Percentiles rank a stretch among this genome's conserved stretches.
Conservation (phyloP, 2,329 filamentous ascomycete genomes). For the Pseudocercospora fuligena region DNA sequence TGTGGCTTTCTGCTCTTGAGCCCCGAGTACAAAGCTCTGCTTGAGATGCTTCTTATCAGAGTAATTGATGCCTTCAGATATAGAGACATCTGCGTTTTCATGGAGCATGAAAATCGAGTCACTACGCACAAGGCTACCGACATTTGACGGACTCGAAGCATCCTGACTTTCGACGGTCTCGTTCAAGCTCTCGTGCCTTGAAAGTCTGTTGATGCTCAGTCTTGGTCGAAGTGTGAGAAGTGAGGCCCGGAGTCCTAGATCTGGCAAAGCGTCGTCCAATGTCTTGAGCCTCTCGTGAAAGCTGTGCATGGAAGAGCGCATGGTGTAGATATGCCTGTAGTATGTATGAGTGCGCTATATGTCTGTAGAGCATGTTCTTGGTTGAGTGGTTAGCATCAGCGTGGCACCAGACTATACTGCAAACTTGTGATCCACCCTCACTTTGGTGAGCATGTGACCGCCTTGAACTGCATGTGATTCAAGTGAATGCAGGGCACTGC, state of each 20-base stretch:
- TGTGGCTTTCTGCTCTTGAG: conserved; percentile 1
- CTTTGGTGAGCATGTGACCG: not conserved
- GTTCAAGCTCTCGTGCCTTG: not conserved
- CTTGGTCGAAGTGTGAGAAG: not conserved
- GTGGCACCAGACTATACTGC: not conserved
- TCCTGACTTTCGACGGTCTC: not conserved
- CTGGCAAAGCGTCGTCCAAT: conserved; percentile 9
- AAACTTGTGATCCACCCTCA: not conserved
- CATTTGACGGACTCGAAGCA: not conserved
- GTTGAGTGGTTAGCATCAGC: not conserved
- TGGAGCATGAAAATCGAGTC: not conserved
- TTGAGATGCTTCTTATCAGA: conserved; percentile 3
- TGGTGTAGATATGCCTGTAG: not conserved
- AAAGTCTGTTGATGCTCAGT: not conserved
- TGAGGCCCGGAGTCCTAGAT: conserved; percentile 11
- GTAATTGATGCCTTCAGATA: not conserved
- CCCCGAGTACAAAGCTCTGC: conserved; percentile 4
- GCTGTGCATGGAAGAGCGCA: conserved; percentile 11
- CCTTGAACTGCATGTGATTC: not conserved
- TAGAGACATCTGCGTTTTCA: conserved; percentile 3
- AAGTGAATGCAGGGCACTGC: not conserved
- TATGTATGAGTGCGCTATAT: not conserved
- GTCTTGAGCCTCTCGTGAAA: conserved; percentile 18
- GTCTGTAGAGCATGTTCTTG: not conserved
- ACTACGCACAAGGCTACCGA: not conserved